Evolutionary conservation across 768 basidiomycete genomes (phyloP), one percentile per base, ranked within the genome.

Genomic region (Lactarius vividus): DNA sequence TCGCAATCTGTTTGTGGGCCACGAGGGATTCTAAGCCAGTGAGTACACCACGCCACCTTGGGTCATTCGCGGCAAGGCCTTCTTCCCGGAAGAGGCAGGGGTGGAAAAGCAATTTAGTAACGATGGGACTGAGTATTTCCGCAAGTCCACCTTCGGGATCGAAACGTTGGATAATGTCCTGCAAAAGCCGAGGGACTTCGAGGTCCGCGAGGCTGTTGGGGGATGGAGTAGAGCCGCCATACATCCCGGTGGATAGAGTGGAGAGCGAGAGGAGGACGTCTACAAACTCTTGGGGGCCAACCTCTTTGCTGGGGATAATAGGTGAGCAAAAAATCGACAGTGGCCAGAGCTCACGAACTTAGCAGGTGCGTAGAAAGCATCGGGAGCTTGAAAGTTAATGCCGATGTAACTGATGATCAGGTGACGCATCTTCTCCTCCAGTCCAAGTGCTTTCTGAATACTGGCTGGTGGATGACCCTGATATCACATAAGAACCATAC

Each of bases 321-420:
- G 16, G 31, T 39, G 49, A 56, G 55, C 59, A 60, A 66, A 26
- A 13, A 15, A 26, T 37, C 18, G 28, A 53, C 37, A 55, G 62
- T 46, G 64, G 35, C 9, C 62, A 31, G 18, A 18, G 26, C 39
- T 56, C 29, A 79, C 84, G 65, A 75, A 92, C 94, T 85, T 83
- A 61, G 76, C 62, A 11, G 95, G 96, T 70, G 97, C 93, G 57
- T 94, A 91, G 70, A 99, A 98, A 89, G 98, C 96, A 44, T 87
- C 88, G 1, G 96, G 92, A 66, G 96, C 95, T 77, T 96, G 94
- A 11, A 99, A 79, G 28, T 84, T 90, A 57, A 98, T 82, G 6
- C 95, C 96, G 13, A 88, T 85, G 77, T 97, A 97, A 63, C 89
- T 93, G 69, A 98, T 85, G 58, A 98, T 76, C 18, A 97, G 81